Evolutionary conservation across 495 filamentous ascomycete species (phyloP).

Genomic region (Melanomma pulvis-pyrius): DNA sequence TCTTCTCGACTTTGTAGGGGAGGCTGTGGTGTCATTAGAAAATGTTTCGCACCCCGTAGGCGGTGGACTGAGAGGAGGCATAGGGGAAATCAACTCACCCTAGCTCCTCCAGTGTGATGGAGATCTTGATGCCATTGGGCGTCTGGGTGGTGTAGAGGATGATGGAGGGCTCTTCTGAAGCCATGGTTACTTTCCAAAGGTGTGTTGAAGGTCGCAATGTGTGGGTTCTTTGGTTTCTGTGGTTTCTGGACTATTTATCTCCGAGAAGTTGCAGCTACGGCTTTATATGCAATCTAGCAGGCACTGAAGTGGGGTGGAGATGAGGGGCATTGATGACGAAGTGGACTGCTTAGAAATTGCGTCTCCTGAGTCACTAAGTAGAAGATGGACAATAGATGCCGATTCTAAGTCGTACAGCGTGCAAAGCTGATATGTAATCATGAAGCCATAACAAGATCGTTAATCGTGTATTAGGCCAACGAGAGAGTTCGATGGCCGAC

Average conservation of each 20-base stretch:
- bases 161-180: slow-evolving; percentile 42
- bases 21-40: slow-evolving; percentile 31
- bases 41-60: neutral
- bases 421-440: neutral
- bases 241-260: neutral
- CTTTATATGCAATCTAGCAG: neutral
- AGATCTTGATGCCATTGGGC: slow-evolving; percentile 79
- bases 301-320: slow-evolving; percentile 13
- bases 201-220: neutral
- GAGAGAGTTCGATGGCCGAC: neutral
- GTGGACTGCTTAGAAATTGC: slow-evolving; percentile 23
- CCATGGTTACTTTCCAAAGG: slow-evolving; percentile 30
- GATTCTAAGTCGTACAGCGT: too few species aligned
- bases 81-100: too few species aligned
- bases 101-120: slow-evolving; percentile 87
- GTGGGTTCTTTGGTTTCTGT: neutral
- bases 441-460: neutral
- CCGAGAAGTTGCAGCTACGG: neutral
- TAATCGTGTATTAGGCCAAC: neutral
- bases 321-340: slow-evolving; percentile 32
- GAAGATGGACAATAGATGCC: too few species aligned
- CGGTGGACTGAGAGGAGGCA: neutral
- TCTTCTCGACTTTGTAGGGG: slow-evolving; percentile 63
- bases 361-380: neutral
- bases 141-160: slow-evolving; percentile 58